Evolutionary conservation across 495 filamentous ascomycete species (phyloP).

Genomic region (Lasiosphaeria hispida): DNA sequence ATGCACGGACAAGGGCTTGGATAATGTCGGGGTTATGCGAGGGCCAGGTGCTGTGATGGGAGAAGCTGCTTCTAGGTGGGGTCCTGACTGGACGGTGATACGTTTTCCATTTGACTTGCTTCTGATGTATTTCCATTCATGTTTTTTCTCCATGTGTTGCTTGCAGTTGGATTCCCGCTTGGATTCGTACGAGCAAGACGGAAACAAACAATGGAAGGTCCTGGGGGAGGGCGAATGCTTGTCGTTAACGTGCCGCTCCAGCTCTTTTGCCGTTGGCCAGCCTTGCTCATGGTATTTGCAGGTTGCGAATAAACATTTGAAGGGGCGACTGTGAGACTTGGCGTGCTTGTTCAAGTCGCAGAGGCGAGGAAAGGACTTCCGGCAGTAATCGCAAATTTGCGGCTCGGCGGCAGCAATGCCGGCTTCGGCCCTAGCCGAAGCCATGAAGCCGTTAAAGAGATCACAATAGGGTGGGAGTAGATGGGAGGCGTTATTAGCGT

Average conservation of each 20-base stretch:
- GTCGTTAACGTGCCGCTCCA: constrained; percentile 90
- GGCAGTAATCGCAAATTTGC: constrained; percentile 51
- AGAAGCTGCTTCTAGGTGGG: neutral
- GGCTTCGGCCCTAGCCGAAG: constrained; percentile 12
- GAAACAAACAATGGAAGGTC: constrained; percentile 71
- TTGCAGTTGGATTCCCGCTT: constrained; percentile 98
- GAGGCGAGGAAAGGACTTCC: constrained; percentile 80
- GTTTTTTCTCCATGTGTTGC: constrained; percentile 98
- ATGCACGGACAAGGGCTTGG: neutral
- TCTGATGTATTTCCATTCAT: constrained; percentile 81
- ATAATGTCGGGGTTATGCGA: constrained; percentile 1
- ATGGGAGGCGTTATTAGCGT: too few relatives aligned
- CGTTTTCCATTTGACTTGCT: constrained; percentile 74
- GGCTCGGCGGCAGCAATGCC: constrained; percentile 1
- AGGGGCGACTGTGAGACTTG: constrained; percentile 92
- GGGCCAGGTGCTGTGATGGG: constrained; percentile 4
- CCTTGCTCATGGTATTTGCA: constrained; percentile 85
- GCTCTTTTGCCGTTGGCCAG: constrained; percentile 96
- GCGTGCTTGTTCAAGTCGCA: constrained; percentile 94
- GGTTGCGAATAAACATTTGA: constrained; percentile 71
- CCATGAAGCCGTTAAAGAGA: constrained; percentile 18
- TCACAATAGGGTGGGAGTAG: neutral
- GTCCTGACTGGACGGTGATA: neutral
- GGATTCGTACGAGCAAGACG: constrained; percentile 83
- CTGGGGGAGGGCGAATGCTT: constrained; percentile 75